Evolutionary conservation across 2,329 filamentous ascomycete genomes (phyloP).

Genomic region (Remersonia thermophila): DNA sequence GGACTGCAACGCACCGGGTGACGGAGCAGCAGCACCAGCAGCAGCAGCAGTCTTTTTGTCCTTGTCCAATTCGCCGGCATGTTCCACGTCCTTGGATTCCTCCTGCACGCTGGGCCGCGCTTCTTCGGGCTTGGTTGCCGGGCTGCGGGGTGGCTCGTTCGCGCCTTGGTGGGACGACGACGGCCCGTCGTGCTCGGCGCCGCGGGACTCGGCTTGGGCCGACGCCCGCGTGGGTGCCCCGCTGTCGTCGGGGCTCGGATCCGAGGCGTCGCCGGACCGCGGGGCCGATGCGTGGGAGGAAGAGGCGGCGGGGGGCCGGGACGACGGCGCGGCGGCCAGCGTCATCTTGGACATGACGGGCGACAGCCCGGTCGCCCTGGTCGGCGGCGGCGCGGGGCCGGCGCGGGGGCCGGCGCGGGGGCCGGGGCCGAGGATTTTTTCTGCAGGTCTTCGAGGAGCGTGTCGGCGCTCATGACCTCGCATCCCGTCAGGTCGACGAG

Average conservation of each 20-base stretch:
- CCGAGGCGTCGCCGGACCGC: conserved; percentile 13
- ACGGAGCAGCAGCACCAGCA: too few species aligned
- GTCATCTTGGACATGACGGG: conserved; percentile 25
- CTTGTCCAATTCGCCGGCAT: conserved; percentile 5
- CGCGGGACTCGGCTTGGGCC: conserved; percentile 5
- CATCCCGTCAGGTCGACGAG: conserved; percentile 67
- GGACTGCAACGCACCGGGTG: too few species aligned
- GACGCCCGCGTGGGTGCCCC: conserved; percentile 4
- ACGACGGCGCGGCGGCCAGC: conserved; percentile 15
- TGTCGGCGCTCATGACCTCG: conserved; percentile 35
- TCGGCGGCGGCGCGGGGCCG: neutral
- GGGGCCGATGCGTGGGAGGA: conserved; percentile 14
- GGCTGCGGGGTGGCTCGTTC: conserved; percentile 9
- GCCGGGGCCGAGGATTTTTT: too few species aligned
- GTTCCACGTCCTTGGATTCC: too few species aligned
- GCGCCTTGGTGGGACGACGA: conserved; percentile 1
- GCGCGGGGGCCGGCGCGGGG: too few species aligned
- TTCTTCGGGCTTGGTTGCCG: conserved; percentile 8
- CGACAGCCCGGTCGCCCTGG: conserved; percentile 15
- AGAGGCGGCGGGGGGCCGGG: conserved; percentile 11
- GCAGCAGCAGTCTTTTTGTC: conserved; percentile 9
- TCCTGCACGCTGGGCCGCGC: conserved; percentile 1
- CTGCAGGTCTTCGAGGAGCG: too few species aligned
- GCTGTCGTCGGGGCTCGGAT: neutral
- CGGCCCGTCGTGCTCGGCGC: conserved; percentile 9